These are phyloP conservation scores for Leccinum pellstonianum DNA, from an alignment of 768 basidiomycete genomes.

Conservation along the genomic window DNA sequence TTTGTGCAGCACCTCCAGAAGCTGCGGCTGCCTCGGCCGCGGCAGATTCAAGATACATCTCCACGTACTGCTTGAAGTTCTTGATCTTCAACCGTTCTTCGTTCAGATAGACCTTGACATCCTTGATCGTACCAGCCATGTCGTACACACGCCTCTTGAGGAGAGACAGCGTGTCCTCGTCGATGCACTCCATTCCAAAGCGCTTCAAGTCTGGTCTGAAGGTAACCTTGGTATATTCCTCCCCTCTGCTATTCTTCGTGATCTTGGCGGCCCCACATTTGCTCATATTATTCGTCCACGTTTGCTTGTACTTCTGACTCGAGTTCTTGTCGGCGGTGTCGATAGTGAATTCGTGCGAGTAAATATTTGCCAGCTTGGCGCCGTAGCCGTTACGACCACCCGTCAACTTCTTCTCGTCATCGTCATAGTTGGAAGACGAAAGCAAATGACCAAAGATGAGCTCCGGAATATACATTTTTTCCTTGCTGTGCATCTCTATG, in stretches of 20 bases:
- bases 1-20: slow-evolving; percentile 75
- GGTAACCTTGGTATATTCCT: slow-evolving; percentile 90
- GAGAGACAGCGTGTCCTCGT: slow-evolving; percentile 86
- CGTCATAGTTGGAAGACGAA: slow-evolving; percentile 96
- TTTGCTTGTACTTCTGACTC: slow-evolving; percentile 90
- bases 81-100: slow-evolving; percentile 90
- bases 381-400: slow-evolving; percentile 99
- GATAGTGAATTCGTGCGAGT: slow-evolving; percentile 92
- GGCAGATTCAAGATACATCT: slow-evolving; percentile 83
- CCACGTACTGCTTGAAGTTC: slow-evolving; percentile 96
- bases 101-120: slow-evolving; percentile 91
- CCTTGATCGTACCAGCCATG: slow-evolving; percentile 92
- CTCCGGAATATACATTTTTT: slow-evolving; percentile 95
- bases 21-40: slow-evolving; percentile 65
- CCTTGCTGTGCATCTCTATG: slow-evolving; percentile 89
- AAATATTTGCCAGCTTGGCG: slow-evolving; percentile 97
- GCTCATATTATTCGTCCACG: slow-evolving; percentile 92
- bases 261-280: slow-evolving; percentile 89
- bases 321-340: slow-evolving; percentile 92
- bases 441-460: slow-evolving; percentile 95
- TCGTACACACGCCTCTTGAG: slow-evolving; percentile 95
- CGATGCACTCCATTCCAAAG: slow-evolving; percentile 90
- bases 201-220: slow-evolving; percentile 90
- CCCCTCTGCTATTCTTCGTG: slow-evolving; percentile 81
- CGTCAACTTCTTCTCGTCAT: slow-evolving; percentile 97